Evolutionary conservation across 805 yeast genomes (phyloP), one percentile per base, ranked within the genome.

Genomic region (Peterozyma xylosa): DNA sequence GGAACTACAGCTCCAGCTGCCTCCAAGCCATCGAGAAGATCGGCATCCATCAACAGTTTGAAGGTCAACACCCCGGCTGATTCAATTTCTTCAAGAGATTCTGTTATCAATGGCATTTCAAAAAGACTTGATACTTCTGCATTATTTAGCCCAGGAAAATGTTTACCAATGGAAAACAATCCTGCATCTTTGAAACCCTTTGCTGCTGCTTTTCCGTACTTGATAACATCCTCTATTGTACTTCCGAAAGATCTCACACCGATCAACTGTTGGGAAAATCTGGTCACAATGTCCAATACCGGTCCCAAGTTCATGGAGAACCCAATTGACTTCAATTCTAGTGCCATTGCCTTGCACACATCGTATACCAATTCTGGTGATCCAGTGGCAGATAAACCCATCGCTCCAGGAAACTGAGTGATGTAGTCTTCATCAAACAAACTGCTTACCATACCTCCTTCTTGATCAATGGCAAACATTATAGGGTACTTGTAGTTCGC

Each of bases 1-100:
- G 86, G 85, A 11, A 79, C 76, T 2, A 82, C 83, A 49, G 82
- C 78, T 13, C 84, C 83, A 13, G 82, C 80, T 3, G 78, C 81
- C 56, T 72, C 64, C 14, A 79, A 61, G 1, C 82, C 76, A 55
- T 78, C 84, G 38, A 79, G 57, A 7, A 70, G 47, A 29, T 62
- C 66, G 36, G 30, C n/a, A 37, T 70, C 64, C 35, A 74, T 68
- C 39, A 76, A 59, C 44, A 66, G 63, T 11, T 67, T 67, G 52
- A 76, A 79, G 3, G 84, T 83, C 11, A 72, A 60, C 43, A 70
- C 59, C 50, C 75, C 73, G 52, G 70, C 71, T 32, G 68, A 64
- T 41, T 71, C 70, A 33, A 78, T 60, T 52, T 76, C 81, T 32
- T 71, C 75, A 27, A 73, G 58, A 2, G 78, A 66, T 42, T 79